Base-by-base conservation (phyloP, 2,329 filamentous ascomycete genomes). In the Calonectria pteridis region DNA sequence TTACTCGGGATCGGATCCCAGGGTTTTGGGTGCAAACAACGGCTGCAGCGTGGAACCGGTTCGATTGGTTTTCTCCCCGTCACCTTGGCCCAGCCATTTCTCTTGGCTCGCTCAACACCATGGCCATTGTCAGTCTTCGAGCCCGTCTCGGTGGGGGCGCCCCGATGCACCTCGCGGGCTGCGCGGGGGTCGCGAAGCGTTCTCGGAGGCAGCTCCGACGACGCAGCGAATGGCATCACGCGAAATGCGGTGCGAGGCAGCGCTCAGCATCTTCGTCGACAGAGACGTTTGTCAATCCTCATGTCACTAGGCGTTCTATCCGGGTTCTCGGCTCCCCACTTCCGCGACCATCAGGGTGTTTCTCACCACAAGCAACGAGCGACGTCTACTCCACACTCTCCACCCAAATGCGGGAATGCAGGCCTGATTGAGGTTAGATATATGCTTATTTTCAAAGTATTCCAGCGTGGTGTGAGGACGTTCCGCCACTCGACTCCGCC, bases 311-410 rank as follows among this genome's bases (percentile, higher is more conserved):
- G 58, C 69, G 70, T 67, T 33, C 78, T 75, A 80, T 80, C 78
- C 71, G 69, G 78, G 78, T 80, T 79, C 78, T 67, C 73, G 71
- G 68, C 70, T 76, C 55, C 78, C 64, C 65, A 51, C 23, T 46
- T n/a, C 28, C 46, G 63, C 67, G 73, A 43, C 78, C 77, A 80
- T 80, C 78, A 80, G 66, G 78, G 78, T 80, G 69, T 67, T 72
- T 75, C 59, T 51, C 40, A 37, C 59, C 55, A 49, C 35, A 11
- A 72, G 67, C 67, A 73, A 73, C 23, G 11, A 43, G 40, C 4
- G 18, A 66, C 59, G 14, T 18, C 55, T 37, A 7, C 66, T 65
- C 53, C 70, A 29, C 66, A 51, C 71, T n/a, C 40, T 37, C 72
- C 53, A 74, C 71, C 49, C 3, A 6, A 51, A 35, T 65, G 31